Percentiles rank a stretch among this genome's conserved stretches.
Conservation (phyloP, 352 stramenopile species). For the Pythium periplocum region DNA sequence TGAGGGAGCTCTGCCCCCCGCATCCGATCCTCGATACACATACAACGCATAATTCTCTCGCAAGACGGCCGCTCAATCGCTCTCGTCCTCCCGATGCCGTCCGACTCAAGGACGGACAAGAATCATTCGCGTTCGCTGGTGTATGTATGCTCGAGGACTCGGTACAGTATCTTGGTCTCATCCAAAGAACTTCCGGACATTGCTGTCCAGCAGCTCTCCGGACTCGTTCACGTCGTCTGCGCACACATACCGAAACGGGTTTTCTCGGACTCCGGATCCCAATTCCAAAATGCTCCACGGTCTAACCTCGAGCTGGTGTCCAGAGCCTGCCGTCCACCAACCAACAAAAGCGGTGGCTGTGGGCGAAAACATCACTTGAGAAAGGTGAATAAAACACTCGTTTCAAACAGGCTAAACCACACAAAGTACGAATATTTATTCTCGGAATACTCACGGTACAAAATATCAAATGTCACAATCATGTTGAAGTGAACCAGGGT, state of each 20-base stretch:
- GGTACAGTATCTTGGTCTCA: slow-evolving; percentile 9
- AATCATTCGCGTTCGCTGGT: slow-evolving; percentile 1
- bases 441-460: too few relatives aligned
- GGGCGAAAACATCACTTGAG: slow-evolving; percentile 3
- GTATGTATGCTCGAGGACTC: slow-evolving; percentile 11
- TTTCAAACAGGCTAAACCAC: too few relatives aligned
- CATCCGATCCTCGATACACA: slow-evolving; percentile 86
- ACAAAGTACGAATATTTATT: too few relatives aligned
- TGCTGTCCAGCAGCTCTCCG: too few relatives aligned
- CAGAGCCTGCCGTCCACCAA: slow-evolving; percentile 5
- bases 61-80: slow-evolving; percentile 3
- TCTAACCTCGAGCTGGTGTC: background rate
- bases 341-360: slow-evolving; percentile 15
- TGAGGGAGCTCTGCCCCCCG: slow-evolving; percentile 19
- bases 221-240: background rate
- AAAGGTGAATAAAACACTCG: too few relatives aligned
- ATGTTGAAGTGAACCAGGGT: too few relatives aligned
- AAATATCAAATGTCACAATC: too few relatives aligned
- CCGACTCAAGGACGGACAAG: background rate
- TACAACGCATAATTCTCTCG: slow-evolving; percentile 21
- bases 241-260: slow-evolving; percentile 66
- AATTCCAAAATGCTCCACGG: slow-evolving; percentile 73
- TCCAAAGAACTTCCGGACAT: background rate
- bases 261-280: slow-evolving; percentile 49
- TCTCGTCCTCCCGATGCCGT: background rate